A percentile compares a stretch with the other conserved stretches of the same genome.
Conservation (phyloP, 2,329 filamentous ascomycete species). For the Fusarium sp. region DNA sequence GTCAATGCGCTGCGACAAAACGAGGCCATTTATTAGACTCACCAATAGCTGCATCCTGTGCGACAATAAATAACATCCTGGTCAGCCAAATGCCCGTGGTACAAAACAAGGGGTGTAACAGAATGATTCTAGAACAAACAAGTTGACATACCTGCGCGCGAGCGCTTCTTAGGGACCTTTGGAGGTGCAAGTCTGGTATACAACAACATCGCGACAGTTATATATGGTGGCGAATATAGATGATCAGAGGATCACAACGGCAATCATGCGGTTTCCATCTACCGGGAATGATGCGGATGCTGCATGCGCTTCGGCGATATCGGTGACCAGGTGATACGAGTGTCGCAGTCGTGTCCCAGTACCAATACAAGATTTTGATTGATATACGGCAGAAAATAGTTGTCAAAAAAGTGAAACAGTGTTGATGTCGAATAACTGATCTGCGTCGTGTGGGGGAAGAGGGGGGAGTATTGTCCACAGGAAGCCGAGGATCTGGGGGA, state of each 20-base stretch:
- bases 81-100: conserved; percentile 20
- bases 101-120: conserved; percentile 14
- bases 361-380: conserved; percentile 3
- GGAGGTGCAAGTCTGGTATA: conserved; percentile 69
- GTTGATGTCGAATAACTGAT: conserved; percentile 30
- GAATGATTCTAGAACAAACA: conserved; percentile 15
- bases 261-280: conserved; percentile 42
- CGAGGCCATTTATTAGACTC: conserved; percentile 43
- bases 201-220: conserved; percentile 61
- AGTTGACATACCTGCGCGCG: conserved; percentile 55
- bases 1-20: conserved; percentile 7
- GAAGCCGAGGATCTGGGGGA: conserved; percentile 39
- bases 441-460: conserved; percentile 37
- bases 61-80: conserved; percentile 14
- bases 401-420: conserved; percentile 6
- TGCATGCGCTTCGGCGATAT: conserved; percentile 23
- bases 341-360: neutral
- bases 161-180: conserved; percentile 70
- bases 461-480: conserved; percentile 28
- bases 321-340: neutral
- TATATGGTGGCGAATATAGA: conserved; percentile 40
- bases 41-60: conserved; percentile 66
- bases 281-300: conserved; percentile 16
- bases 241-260: conserved; percentile 40
- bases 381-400: conserved; percentile 3